These are phyloP conservation scores for Nissolia schottii DNA, from an alignment of 306 rosid species.

Conservation along the genomic window DNA sequence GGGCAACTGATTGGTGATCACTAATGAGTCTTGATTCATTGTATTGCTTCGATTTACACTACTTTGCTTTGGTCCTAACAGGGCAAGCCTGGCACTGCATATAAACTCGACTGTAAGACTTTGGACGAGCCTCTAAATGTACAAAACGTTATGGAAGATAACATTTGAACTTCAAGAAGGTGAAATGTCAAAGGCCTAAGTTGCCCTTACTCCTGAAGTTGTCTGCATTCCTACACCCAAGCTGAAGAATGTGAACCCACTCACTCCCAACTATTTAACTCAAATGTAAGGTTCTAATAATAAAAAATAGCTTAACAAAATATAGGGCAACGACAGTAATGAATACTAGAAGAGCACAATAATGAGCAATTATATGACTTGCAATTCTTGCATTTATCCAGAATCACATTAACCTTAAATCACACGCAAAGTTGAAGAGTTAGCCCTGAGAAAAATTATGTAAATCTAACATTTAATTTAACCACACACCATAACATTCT, in stretches of 20 bases:
- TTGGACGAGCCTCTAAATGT: conserved; percentile 61
- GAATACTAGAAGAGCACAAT: too few species aligned
- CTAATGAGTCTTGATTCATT: too few species aligned
- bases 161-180: conserved; percentile 74
- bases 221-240: too few species aligned
- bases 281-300: background rate
- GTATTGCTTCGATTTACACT: too few species aligned
- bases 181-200: conserved; percentile 78
- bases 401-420: background rate
- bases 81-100: too few species aligned
- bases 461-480: conserved; percentile 10
- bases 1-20: too few species aligned
- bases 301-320: background rate
- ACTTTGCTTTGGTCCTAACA: too few species aligned
- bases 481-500: too few species aligned
- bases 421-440: too few species aligned
- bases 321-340: too few species aligned
- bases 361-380: background rate
- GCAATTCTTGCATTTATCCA: background rate
- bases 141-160: conserved; percentile 58
- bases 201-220: conserved; percentile 62
- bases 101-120: too few species aligned
- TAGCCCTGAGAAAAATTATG: background rate
- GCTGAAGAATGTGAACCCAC: conserved; percentile 76
- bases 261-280: conserved; percentile 10